Conservation (phyloP, 2,329 filamentous ascomycete species). For the Beauveria australis region DNA sequence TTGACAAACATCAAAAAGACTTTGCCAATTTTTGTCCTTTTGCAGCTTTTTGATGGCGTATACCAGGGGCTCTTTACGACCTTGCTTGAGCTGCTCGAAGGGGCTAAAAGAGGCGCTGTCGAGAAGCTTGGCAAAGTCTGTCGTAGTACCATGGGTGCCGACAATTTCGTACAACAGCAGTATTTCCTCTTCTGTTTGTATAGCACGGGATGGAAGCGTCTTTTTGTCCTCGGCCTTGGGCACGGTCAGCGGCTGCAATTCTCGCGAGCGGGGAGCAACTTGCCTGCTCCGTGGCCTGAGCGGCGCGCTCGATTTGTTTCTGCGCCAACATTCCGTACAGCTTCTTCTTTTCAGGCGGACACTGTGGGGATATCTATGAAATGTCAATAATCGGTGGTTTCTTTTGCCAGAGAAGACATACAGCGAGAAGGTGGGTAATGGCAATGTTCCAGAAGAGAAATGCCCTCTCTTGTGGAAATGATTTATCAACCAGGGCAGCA, state of each 20-base stretch:
- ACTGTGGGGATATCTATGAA: slow-evolving; percentile 36
- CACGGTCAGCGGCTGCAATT: background rate
- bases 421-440: slow-evolving; percentile 44
- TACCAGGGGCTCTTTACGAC: slow-evolving; percentile 39
- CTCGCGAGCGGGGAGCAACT: background rate
- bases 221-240: slow-evolving; percentile 14
- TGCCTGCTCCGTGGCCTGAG: slow-evolving; percentile 37
- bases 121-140: slow-evolving; percentile 33
- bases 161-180: slow-evolving; percentile 41
- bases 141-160: slow-evolving; percentile 32
- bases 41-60: slow-evolving; percentile 31
- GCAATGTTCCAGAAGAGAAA: slow-evolving; percentile 49
- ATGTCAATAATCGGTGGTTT: background rate
- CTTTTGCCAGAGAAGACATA: slow-evolving; percentile 21
- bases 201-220: slow-evolving; percentile 19
- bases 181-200: slow-evolving; percentile 42
- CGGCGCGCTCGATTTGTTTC: slow-evolving; percentile 43
- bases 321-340: slow-evolving; percentile 43
- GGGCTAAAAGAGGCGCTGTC: slow-evolving; percentile 33
- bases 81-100: slow-evolving; percentile 34
- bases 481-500: slow-evolving; percentile 43
- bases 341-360: slow-evolving; percentile 39
- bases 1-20: slow-evolving; percentile 35
- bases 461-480: slow-evolving; percentile 37
- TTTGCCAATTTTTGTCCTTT: slow-evolving; percentile 31